Evolutionary conservation across 805 yeast species (phyloP), one percentile per base, ranked within the genome.

Genomic region (Blastobotrys americana): DNA sequence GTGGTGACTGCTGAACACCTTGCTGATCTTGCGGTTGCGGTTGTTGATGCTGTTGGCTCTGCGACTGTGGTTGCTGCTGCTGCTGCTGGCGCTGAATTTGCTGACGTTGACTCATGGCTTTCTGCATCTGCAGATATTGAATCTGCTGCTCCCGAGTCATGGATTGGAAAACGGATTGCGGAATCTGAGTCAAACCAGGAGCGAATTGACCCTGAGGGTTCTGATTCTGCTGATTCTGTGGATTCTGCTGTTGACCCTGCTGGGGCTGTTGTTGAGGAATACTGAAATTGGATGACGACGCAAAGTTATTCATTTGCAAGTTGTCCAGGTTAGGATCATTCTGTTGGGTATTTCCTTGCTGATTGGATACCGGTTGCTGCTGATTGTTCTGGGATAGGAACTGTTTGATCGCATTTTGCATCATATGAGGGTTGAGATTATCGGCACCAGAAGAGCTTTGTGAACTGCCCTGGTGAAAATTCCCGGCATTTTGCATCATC

Each of bases 91-190:
- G 36, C 13, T 16, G 42, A 16, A 16, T 18, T 22, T 31, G 42
- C 2, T 16, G 20, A 16, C n/a, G 23, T 10, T 46, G 48, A 39
- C 34, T 44, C 20, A 39, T 37, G 3, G 23, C 10, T 42, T 48
- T 45, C 21, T 42, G 51, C 42, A 43, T 36, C 40, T 43, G 55
- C 36, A 44, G 46, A 19, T 41, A 46, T 33, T 45, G 55, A 37
- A 40, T 39, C 50, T 55, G 60, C 43, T 54, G 56, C 23, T 54
- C 57, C 8, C 46, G 44, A 4, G 50, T 44, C 52, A 54, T 43
- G 37, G 42, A 43, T 40, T 44, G 46, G 43, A 50, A 46, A 36
- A 48, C 43, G 22, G 44, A 36, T n/a, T 27, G 50, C n/a, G 47
- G 31, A 13, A 25, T 25, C 31, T 25, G 31, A 25, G 31, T 8